Conservation (phyloP, 441 rosid genomes). For the Brassica hybrid region DNA sequence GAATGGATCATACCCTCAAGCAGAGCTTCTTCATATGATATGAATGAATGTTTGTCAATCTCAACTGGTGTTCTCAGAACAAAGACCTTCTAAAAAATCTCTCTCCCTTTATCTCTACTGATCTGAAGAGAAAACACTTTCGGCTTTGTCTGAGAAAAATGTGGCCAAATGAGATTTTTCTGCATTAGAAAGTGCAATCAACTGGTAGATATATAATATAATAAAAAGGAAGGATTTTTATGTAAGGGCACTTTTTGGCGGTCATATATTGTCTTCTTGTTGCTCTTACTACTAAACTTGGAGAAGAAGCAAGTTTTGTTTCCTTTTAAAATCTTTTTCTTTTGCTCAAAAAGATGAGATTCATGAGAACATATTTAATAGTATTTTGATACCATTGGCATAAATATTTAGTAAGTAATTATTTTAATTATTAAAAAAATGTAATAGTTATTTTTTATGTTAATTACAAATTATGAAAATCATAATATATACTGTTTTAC, state of each 20-base stretch:
- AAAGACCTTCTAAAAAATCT: constrained; percentile 23
- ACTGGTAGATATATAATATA: constrained; percentile 4
- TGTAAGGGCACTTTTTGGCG: constrained; percentile 21
- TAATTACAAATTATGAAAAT: not conserved
- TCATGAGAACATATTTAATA: no score
- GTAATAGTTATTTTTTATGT: not conserved
- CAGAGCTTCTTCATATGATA: constrained; percentile 79
- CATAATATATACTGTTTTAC: not conserved
- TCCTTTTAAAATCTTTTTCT: not conserved
- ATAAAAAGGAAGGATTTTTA: constrained; percentile 15
- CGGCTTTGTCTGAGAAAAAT: constrained; percentile 20
- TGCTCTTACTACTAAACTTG: constrained; percentile 9
- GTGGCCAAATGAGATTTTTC: constrained; percentile 27
- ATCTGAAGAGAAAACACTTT: constrained; percentile 27
- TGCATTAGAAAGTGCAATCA: constrained; percentile 25
- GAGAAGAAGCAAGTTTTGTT: not conserved
- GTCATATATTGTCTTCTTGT: constrained; percentile 6
- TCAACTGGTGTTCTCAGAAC: constrained; percentile 37
- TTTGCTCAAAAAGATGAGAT: not conserved
- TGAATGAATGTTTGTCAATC: constrained; percentile 29
- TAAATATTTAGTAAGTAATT: not conserved
- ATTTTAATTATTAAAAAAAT: not conserved
- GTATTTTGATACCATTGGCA: not conserved
- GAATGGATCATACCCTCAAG: constrained; percentile 80
- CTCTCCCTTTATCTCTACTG: not conserved